A percentile compares a stretch with the other conserved stretches of the same genome.
Conservation (phyloP, 148 eudicot species). For the Vaccinium myrtillus region DNA sequence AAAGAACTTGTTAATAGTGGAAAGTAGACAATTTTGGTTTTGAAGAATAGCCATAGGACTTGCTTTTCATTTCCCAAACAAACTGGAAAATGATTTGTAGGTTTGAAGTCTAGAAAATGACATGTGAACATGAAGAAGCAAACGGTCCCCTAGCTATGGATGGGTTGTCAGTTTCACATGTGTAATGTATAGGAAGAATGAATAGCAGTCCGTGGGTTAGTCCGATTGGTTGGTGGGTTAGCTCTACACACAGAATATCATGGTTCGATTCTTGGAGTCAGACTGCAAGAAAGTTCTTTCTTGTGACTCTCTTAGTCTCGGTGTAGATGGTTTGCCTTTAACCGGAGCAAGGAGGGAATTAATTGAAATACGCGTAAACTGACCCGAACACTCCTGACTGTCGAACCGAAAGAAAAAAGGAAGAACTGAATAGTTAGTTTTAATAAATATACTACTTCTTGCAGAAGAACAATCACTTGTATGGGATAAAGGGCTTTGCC, state of each 20-base stretch:
- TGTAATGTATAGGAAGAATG: neutral
- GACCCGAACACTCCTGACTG: neutral
- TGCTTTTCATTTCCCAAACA: conserved; percentile 11
- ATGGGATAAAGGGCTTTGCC: neutral
- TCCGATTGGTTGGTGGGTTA: neutral
- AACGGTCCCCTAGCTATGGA: neutral
- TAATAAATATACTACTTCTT: neutral
- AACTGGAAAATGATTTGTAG: neutral
- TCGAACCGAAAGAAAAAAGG: too few relatives aligned
- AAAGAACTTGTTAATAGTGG: neutral
- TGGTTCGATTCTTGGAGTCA: neutral
- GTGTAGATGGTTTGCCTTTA: accelerated
- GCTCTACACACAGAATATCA: too few relatives aligned
- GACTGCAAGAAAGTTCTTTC: too few relatives aligned
- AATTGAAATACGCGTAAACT: too few relatives aligned
- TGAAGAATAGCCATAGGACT: neutral
- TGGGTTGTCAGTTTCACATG: conserved; percentile 1
- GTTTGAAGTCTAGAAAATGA: neutral
- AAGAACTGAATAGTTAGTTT: neutral
- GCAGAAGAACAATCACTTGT: neutral
- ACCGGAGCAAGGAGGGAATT: too few relatives aligned
- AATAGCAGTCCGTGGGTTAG: neutral
- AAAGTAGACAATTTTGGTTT: neutral
- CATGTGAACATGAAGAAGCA: neutral
- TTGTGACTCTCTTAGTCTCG: too few relatives aligned